Percentiles rank a stretch among this genome's conserved stretches.
phyloP scores from a whole-genome alignment of 2,329 filamentous ascomycete species.

The Rutstroemia sydowiana region DNA sequence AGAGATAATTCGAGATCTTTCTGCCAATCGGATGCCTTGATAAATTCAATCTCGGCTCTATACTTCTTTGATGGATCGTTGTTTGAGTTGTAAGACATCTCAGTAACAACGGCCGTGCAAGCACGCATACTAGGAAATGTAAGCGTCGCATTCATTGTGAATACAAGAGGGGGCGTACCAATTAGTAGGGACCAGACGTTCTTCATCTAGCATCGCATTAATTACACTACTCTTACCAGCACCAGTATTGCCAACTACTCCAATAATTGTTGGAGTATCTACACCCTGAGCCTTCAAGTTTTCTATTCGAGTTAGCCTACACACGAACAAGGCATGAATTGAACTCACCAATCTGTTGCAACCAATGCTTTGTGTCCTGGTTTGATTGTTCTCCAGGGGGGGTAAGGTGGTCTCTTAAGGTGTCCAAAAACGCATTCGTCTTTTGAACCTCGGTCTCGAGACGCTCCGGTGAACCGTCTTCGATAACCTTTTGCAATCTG shows the following conservation, averaged over 20 bases:
- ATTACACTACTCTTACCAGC: constrained; percentile 24
- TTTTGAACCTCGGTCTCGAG: constrained; percentile 24
- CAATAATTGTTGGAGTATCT: constrained; percentile 22
- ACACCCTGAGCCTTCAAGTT: constrained; percentile 15
- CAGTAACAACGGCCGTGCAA: constrained; percentile 12
- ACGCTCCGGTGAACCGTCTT: constrained; percentile 14
- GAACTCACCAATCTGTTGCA: constrained; percentile 20
- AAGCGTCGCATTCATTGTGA: not conserved
- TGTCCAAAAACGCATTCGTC: constrained; percentile 18
- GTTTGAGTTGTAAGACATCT: constrained; percentile 20
- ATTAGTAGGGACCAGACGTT: constrained; percentile 37
- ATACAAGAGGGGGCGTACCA: not conserved
- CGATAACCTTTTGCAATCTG: constrained; percentile 20
- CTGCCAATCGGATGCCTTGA: constrained; percentile 17
- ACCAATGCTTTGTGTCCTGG: constrained; percentile 23
- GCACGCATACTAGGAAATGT: constrained; percentile 14
- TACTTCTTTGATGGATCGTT: constrained; percentile 30
- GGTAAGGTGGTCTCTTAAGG: constrained; percentile 19
- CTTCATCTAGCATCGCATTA: constrained; percentile 37
- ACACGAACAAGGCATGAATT: not conserved
- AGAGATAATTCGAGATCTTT: constrained; percentile 18
- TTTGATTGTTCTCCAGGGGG: constrained; percentile 1
- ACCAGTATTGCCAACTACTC: constrained; percentile 25
- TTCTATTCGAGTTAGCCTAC: constrained; percentile 10
- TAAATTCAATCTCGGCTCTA: constrained; percentile 35